Evolutionary conservation across 495 filamentous ascomycete genomes (phyloP), one percentile per base, ranked within the genome.

Genomic region (Penicillium coffeae): DNA sequence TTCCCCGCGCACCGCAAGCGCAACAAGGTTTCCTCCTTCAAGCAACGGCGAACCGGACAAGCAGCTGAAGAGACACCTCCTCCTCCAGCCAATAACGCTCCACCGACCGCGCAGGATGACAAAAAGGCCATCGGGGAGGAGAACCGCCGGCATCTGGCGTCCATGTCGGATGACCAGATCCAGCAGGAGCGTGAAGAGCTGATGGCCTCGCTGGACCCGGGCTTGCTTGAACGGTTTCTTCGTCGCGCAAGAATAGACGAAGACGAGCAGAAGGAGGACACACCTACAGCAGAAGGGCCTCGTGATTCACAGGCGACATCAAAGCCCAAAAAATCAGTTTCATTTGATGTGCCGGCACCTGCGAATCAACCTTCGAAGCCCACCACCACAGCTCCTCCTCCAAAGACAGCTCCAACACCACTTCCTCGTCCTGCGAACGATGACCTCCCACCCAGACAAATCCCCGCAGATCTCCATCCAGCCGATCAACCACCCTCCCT

Each of bases 1-100:
- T 97, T 96, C 52, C 93, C 93, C 20, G 80, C 80, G 36, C 91
- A 87, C 69, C 91, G 86, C 59, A 91, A 86, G 58, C 84, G 92
- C 34, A 70, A 67, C n/a, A 73, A 77, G 34, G 58, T 72, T 0
- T 94, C 89, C 5, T 78, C 84, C 21, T 95, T 95, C 76, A 90
- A 88, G 56, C 82, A 88, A 59, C 81, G 79, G 55, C 73, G 76
- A 49, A 71, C 76, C 21, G 45, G 60, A 16, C 50, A 57, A 25
- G 12, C 46, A 22, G 37, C 38, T 34, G 13, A 25, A 14, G 5
- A 16, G 15, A 3, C 18, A 7, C n/a, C 33, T 9, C 12, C 5
- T 10, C 20, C 16, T 1, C 14, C 35, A 2, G 21, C 41, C 13
- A 5, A 42, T 8, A 10, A 13, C 0, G 9, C 36, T 14, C 6